These are phyloP conservation scores for Populus davidiana DNA, from an alignment of 345 rosid genomes.

Conservation along the genomic window DNA sequence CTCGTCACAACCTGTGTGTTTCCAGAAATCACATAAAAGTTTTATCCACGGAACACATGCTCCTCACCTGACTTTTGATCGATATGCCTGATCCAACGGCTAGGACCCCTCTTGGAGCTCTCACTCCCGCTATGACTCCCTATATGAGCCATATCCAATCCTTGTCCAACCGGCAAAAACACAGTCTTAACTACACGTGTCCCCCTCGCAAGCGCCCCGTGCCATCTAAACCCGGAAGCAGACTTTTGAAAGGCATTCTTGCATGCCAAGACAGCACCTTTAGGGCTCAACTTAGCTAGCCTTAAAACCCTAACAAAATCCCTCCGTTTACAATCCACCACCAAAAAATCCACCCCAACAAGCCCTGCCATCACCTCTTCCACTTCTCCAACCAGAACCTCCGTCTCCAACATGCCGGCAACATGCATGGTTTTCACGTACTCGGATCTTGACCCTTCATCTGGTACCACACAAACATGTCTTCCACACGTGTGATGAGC, in stretches of 20 bases:
- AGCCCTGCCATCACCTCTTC: slow-evolving; percentile 52
- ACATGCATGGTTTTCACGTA: slow-evolving; percentile 42
- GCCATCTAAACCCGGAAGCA: slow-evolving; percentile 57
- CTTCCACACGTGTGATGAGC: slow-evolving; percentile 64
- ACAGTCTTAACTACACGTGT: slow-evolving; percentile 64
- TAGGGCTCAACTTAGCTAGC: slow-evolving; percentile 49
- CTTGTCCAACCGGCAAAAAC: slow-evolving; percentile 69
- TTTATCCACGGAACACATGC: slow-evolving; percentile 47
- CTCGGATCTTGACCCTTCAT: slow-evolving; percentile 57
- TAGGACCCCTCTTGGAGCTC: slow-evolving; percentile 23
- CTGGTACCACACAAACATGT: slow-evolving; percentile 78
- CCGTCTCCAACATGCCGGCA: slow-evolving; percentile 28
- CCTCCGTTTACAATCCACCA: slow-evolving; percentile 60
- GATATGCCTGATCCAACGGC: slow-evolving; percentile 76
- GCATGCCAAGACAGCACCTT: slow-evolving; percentile 76
- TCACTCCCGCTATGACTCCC: slow-evolving; percentile 36
- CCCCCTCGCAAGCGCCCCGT: slow-evolving; percentile 42
- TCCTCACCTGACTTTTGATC: slow-evolving; percentile 77
- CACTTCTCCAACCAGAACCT: slow-evolving; percentile 50
- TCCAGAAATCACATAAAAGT: neutral
- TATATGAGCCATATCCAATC: slow-evolving; percentile 70
- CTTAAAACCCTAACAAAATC: slow-evolving; percentile 60
- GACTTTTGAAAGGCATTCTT: slow-evolving; percentile 55
- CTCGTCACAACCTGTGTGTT: neutral
- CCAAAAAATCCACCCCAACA: slow-evolving; percentile 65